These are phyloP conservation scores for Eucalyptus sideroxylon DNA, from an alignment of 345 rosid species.

Conservation along the genomic window DNA sequence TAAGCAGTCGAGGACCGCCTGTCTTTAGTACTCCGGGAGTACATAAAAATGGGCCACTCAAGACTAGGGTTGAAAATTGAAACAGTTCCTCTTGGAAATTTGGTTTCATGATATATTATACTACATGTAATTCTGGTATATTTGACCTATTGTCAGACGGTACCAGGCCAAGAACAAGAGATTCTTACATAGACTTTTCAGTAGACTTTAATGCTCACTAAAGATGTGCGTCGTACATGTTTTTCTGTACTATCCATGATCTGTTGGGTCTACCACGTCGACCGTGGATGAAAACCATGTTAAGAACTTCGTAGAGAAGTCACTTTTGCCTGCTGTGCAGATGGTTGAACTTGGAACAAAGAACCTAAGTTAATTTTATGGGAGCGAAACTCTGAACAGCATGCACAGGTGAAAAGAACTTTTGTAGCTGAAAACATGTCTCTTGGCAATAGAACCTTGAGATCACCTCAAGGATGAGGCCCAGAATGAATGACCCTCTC, in stretches of 20 bases:
- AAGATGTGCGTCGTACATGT: not conserved
- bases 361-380: not conserved
- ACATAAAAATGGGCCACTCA: not conserved
- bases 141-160: not conserved
- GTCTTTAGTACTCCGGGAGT: not conserved
- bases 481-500: not conserved
- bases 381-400: not conserved
- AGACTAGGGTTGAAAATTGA: not conserved
- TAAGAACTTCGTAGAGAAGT: not conserved
- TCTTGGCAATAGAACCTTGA: not conserved
- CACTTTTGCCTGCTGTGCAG: not conserved
- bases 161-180: not conserved
- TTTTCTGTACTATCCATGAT: not conserved
- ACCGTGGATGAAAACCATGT: not conserved
- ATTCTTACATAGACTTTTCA: not conserved
- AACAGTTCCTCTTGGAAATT: not conserved
- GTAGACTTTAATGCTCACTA: not conserved
- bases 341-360: not conserved
- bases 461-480: not conserved
- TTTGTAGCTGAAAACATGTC: not conserved
- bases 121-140: not conserved
- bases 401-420: not conserved
- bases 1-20: not conserved
- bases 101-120: not conserved
- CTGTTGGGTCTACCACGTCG: not conserved